Base-by-base conservation (phyloP, 129 eudicot species). In the Escallonia rubra region DNA sequence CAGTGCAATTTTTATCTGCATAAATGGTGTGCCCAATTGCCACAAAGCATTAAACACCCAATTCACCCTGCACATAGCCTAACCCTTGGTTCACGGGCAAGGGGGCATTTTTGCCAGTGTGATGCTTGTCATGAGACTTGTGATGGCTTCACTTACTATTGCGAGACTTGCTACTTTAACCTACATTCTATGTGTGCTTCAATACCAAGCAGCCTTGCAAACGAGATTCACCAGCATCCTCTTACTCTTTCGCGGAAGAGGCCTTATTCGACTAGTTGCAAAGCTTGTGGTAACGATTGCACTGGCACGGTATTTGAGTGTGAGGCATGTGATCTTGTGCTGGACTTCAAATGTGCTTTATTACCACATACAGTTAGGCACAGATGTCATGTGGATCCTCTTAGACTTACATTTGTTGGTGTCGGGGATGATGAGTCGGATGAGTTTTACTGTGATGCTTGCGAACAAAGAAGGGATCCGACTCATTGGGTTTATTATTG, bases 151-250 rank as follows among this genome's bases (percentile, higher is more conserved):
- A 53, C 58, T n/a, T 53, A 53, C 58, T n/a, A 15, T 15, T 56
- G 60, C 14, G 15, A 14, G 6, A 23, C 15, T 23, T 56, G 60
- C 8, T 13, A 3, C 4, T 56, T 56, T 23, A 14, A 14, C 15
- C 34, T 56, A 5, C 60, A 56, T 8, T 23, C 60, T n/a, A 56
- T 56, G 38, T 56, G 60, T 56, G 60, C 60, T 23, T 56, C 60
- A 23, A 56, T 56, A 3, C 60, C 60, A 12, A 56, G 38, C 60
- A 56, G 4, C 3, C 38, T 56, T 7, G 15, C 7, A 56, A 56
- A 56, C 14, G 60, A 56, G 15, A 56, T 56, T 56, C 60, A 56
- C 40, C 6, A 12, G 15, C 60, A 56, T 38, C 60, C 60, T 56
- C 39, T 56, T 4, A 7, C 5, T 53, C 58, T 53, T 53, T 9